These are phyloP conservation scores for Murraya paniculata DNA, from an alignment of 345 rosid species.

Conservation along the genomic window DNA sequence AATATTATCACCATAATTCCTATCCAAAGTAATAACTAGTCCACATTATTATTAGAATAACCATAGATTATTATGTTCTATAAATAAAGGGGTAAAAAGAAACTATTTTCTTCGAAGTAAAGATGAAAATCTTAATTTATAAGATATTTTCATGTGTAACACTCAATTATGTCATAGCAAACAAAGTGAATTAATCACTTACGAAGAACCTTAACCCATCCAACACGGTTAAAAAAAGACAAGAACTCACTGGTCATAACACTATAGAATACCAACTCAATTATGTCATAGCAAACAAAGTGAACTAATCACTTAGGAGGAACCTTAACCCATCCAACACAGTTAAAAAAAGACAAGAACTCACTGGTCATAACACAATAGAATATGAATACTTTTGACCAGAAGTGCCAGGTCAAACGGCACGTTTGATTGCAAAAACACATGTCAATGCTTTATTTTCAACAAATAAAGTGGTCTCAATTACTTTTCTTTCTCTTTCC, in stretches of 20 bases:
- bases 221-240: too few relatives aligned
- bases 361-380: too few relatives aligned
- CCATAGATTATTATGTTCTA: not conserved
- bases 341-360: too few relatives aligned
- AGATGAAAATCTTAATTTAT: not conserved
- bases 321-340: not conserved
- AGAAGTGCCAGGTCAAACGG: not conserved
- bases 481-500: not conserved
- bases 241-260: too few relatives aligned
- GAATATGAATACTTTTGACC: not conserved
- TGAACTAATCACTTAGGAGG: not conserved
- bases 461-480: not conserved
- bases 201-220: not conserved
- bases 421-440: not conserved
- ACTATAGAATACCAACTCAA: not conserved
- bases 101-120: not conserved
- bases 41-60: not conserved
- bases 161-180: not conserved
- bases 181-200: not conserved
- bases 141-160: not conserved
- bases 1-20: not conserved
- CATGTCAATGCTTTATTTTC: not conserved
- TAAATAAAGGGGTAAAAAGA: not conserved
- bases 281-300: too few relatives aligned
- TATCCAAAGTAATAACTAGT: not conserved